Evolutionary conservation across 225 moss, liverwort and hornwort genomes (phyloP).

Genomic region (Pseudoscleropodium purum): DNA sequence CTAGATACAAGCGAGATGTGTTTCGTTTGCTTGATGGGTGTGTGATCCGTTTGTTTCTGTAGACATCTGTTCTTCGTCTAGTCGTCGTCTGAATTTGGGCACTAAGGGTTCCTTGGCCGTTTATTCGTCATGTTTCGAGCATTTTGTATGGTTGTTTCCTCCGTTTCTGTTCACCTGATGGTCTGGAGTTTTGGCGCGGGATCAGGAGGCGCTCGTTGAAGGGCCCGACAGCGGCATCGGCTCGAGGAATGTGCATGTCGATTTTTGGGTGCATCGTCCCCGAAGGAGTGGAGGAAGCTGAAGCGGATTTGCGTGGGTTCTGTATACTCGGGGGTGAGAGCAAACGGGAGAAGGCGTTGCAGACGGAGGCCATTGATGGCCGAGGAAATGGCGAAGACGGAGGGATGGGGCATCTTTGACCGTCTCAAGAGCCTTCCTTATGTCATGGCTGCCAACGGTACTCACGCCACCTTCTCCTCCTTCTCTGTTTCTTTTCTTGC

Average conservation of each 20-base stretch:
- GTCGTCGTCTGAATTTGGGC: background rate
- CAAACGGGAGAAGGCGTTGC: background rate
- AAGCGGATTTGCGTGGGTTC: background rate
- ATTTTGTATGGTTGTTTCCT: background rate
- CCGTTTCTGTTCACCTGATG: background rate
- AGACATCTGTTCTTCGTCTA: background rate
- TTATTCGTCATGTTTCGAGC: background rate
- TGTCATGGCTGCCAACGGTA: conserved; percentile 12
- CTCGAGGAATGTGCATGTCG: background rate
- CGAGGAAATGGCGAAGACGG: conserved; percentile 10
- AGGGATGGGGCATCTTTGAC: conserved; percentile 18
- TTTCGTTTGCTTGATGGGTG: background rate
- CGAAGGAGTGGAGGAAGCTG: background rate
- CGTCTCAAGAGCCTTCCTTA: conserved; percentile 23
- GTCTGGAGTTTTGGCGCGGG: background rate
- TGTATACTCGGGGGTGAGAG: background rate
- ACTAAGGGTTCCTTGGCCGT: background rate
- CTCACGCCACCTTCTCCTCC: background rate
- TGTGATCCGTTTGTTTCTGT: background rate
- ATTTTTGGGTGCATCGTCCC: background rate
- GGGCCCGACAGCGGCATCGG: background rate
- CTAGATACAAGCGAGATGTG: background rate
- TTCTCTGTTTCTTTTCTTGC: background rate
- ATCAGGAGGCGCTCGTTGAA: background rate
- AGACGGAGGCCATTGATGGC: conserved; percentile 8